Base-by-base conservation (phyloP, 495 filamentous ascomycete species). In the Lophiostoma macrostomum region DNA sequence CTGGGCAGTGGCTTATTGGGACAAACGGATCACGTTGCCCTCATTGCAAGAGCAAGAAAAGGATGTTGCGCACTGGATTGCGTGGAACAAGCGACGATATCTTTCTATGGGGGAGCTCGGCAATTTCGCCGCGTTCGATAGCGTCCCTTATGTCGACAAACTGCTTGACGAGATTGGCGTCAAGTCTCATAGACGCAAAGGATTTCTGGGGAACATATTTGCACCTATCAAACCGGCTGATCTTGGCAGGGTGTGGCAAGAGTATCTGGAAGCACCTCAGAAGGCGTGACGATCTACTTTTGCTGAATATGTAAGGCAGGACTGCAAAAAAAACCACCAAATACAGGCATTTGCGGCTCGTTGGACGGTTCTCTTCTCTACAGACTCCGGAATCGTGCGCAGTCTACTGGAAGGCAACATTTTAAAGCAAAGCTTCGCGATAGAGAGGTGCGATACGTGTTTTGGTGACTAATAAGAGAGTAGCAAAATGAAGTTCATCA, bases 1-100 rank as follows among this genome's bases (percentile, higher is more conserved):
- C n/a, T 50, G 47, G 47, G 47, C 47, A 11, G 47, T 40, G 8
- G 47, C 47, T 2, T 50, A 50, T n/a, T 50, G 16, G 10, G 34
- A 39, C 27, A 29, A 29, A 24, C 1, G 19, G n/a, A 31, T 50
- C 34, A 40, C 3, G 34, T 24, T 50, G 8, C 47, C 47, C 1
- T 30, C 47, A 4, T 3, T 40, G 4, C 22, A n/a, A 4, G 34
- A 50, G 5, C 39, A 16, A 36, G 47, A 50, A 18, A 28, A 41
- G 24, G n/a, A 29, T 1, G 18, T 50, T 30, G 47, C 47, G 13
- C 23, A 10, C 1, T 31, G 24, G 47, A 20, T 38, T 6, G 35
- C 47, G 19, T 50, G 11, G 14, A 50, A 20, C 19, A 8, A 20
- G 3, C 16, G 47, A 38, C 34, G 47, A 1, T 50, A 50, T 40